These are phyloP conservation scores for Cercospora berteroae DNA, from an alignment of 2,329 filamentous ascomycete species.

Conservation along the genomic window DNA sequence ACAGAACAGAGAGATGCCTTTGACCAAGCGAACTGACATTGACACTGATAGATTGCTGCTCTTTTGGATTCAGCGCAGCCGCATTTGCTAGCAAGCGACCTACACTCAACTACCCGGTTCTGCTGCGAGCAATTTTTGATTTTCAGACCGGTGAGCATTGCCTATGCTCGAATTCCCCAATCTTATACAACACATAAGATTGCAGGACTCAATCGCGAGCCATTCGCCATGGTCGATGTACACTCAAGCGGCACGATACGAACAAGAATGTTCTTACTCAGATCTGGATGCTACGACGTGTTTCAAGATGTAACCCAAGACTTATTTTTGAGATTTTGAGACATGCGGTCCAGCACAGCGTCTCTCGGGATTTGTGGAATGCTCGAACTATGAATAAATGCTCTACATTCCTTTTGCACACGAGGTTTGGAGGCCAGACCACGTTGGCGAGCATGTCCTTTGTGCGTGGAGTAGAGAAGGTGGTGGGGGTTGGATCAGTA, in stretches of 20 bases:
- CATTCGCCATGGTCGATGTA: background rate
- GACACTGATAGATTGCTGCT: too few relatives aligned
- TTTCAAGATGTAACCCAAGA: background rate
- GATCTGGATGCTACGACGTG: background rate
- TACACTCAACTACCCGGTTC: background rate
- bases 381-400: background rate
- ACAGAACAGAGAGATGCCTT: background rate
- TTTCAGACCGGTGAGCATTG: background rate
- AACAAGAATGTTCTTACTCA: background rate
- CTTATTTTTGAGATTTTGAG: background rate
- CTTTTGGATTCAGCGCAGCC: too few relatives aligned
- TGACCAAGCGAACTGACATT: too few relatives aligned
- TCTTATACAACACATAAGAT: background rate
- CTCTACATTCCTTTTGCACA: background rate
- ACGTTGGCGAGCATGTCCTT: constrained; percentile 2
- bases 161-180: background rate
- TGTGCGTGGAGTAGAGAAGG: background rate
- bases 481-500: background rate
- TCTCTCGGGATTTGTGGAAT: background rate
- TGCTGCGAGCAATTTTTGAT: background rate
- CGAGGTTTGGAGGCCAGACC: constrained; percentile 3
- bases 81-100: background rate
- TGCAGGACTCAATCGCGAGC: background rate
- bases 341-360: background rate
- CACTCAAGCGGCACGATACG: constrained; percentile 2